Base-by-base conservation (phyloP, 108 stramenopile species). In the Asterionellopsis glacialis region DNA sequence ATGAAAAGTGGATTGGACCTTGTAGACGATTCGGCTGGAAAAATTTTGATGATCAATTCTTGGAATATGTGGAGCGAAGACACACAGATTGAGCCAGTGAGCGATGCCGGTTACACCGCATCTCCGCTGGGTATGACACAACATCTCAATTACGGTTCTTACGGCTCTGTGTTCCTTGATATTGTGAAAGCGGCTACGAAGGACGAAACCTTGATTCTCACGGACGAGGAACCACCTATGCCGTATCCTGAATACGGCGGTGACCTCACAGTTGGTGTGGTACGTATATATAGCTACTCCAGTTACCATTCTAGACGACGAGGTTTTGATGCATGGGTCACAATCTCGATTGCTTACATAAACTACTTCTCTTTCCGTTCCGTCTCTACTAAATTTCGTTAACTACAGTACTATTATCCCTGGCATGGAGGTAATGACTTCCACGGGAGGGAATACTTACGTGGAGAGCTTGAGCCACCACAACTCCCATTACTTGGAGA, bases 371-470 rank as follows among this genome's bases (percentile, higher is more conserved):
- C n/a, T n/a, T n/a, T n/a, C n/a, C n/a, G n/a, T n/a, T n/a, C n/a
- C n/a, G n/a, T n/a, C n/a, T n/a, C n/a, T n/a, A n/a, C n/a, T n/a
- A n/a, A n/a, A n/a, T n/a, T n/a, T n/a, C n/a, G n/a, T n/a, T n/a
- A n/a, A n/a, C n/a, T n/a, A n/a, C n/a, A n/a, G n/a, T 78, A 78
- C 40, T 78, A 79, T 27, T 79, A 79, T 59, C 78, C 78, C 19
- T 79, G 78, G 78, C 60, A 66, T 43, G 55, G 59, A 9, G n/a
- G 38, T 0, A n/a, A n/a, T n/a, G 26, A 79, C 43, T 79, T 79
- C 61, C 66, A 79, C 18, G 48, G 51, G 14, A 13, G 50, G 14
- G 63, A 61, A 23, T 79, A 75, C 43, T 18, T 79, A 1, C 69
- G 78, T 9, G 45, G 55, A 45, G 43, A 62, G 22, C 59, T 79